Evolutionary conservation across 768 basidiomycete genomes (phyloP).

Genomic region (Trametes cingulata): DNA sequence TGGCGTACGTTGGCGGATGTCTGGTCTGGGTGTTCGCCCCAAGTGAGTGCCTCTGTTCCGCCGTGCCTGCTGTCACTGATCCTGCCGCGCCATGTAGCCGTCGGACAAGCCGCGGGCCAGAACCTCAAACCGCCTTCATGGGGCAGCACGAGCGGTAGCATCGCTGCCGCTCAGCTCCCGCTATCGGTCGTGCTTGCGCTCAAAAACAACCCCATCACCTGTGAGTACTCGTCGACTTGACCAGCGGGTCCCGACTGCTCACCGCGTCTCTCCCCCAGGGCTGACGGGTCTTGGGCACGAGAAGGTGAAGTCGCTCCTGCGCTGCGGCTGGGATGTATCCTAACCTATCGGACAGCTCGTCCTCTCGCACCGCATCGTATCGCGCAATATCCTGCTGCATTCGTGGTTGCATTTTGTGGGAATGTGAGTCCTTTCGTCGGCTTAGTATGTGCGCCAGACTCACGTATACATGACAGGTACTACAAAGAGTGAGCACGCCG

Average conservation of each 20-base stretch:
- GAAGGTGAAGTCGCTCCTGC: constrained; percentile 29
- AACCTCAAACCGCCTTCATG: constrained; percentile 22
- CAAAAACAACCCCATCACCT: constrained; percentile 56
- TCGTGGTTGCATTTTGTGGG: constrained; percentile 45
- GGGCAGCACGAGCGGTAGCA: constrained; percentile 37
- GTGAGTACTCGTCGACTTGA: constrained; percentile 16
- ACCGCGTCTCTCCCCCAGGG: constrained; percentile 30
- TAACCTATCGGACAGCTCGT: constrained; percentile 32
- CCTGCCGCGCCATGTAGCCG: too few species aligned
- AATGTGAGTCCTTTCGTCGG: constrained; percentile 9
- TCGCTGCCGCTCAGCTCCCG: constrained; percentile 49
- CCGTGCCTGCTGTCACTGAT: too few species aligned
- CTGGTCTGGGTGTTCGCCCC: constrained; percentile 32
- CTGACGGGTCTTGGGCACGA: constrained; percentile 58
- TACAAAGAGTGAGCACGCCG: background rate
- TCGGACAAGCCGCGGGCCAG: background rate
- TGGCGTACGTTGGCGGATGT: constrained; percentile 31
- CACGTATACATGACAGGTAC: background rate
- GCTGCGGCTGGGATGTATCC: background rate
- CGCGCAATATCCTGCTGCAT: constrained; percentile 45
- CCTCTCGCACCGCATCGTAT: constrained; percentile 46
- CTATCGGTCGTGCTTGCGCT: constrained; percentile 52
- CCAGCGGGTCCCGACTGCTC: too few species aligned
- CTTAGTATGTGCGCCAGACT: background rate
- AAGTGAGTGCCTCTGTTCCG: constrained; percentile 30